Evolutionary conservation across 768 basidiomycete species (phyloP).

Genomic region (Suillus bovinus): DNA sequence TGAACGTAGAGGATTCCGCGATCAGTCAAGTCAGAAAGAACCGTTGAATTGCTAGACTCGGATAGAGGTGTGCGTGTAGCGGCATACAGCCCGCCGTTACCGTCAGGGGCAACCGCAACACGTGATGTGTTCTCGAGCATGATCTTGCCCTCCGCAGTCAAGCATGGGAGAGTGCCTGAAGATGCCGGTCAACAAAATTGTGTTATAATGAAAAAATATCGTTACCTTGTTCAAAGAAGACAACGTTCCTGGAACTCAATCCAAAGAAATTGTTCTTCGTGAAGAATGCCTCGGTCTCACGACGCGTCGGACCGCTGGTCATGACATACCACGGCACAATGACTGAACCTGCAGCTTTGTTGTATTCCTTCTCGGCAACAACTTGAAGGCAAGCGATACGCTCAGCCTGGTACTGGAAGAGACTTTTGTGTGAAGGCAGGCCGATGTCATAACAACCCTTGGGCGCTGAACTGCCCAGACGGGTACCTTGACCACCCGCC

Average conservation of each 20-base stretch:
- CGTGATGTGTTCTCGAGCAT: constrained; percentile 76
- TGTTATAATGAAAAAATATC: constrained; percentile 12
- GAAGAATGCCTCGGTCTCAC: constrained; percentile 86
- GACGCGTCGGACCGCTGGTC: constrained; percentile 95
- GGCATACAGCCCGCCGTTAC: constrained; percentile 96
- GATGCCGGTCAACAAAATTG: background rate
- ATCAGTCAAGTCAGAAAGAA: constrained; percentile 77
- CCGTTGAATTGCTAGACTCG: constrained; percentile 59
- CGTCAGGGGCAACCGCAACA: constrained; percentile 95
- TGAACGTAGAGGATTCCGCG: constrained; percentile 89
- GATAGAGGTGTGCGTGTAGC: constrained; percentile 82
- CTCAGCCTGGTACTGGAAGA: constrained; percentile 98
- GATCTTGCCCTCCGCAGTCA: constrained; percentile 92
- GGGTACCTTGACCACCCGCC: constrained; percentile 97
- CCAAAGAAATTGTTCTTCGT: constrained; percentile 78
- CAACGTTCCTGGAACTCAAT: constrained; percentile 72
- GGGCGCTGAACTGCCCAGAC: constrained; percentile 87
- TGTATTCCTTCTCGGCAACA: constrained; percentile 60
- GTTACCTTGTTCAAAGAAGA: constrained; percentile 96
- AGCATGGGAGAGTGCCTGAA: constrained; percentile 91
- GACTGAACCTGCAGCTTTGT: constrained; percentile 59
- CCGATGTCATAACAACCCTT: constrained; percentile 99
- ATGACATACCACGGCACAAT: constrained; percentile 97
- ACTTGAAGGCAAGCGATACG: constrained; percentile 83
- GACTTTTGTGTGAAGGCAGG: constrained; percentile 86